Base-by-base conservation (phyloP, 352 stramenopile species). In the Phytophthora hybrid region DNA sequence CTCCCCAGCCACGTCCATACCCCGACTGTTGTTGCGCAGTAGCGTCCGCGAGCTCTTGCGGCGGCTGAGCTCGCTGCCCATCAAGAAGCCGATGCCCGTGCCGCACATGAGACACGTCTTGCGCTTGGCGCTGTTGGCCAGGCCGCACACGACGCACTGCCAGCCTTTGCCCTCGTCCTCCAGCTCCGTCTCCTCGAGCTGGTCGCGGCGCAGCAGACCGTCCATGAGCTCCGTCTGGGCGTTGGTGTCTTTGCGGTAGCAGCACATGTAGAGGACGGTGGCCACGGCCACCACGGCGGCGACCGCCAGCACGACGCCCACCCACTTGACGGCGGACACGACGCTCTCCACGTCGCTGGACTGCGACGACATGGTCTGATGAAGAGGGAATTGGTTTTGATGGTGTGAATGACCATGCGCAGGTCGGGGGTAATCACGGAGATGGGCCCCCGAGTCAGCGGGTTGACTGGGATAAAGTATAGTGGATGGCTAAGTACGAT, bases 111-210 rank as follows among this genome's bases (percentile, higher is more conserved):
- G 73, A 54, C 86, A 93, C 21, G 66, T 71, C 29, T 77, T 86
- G 57, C 76, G 76, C 16, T 57, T 68, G 19, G 73, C 26, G 29
- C 58, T 69, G 72, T 93, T 93, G 13, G 78, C 80, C 69, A 90
- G 79, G 31, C 83, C 84, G 46, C 86, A 93, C 23, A 93, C 83
- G 39, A 93, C 77, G 80, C 86, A 93, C 69, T 92, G 83, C 86
- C 86, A 93, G 31, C 78, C 74, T 37, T 83, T 74, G 21, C 79
- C 79, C n/a, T 87, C 84, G 47, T 81, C 78, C 56, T 87, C 83
- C 19, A 88, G 73, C 58, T 81, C 65, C 65, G 80, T 89, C 65
- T 78, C 71, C 47, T 89, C 83, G 19, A 93, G 71, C 44, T 93
- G 77, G 66, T 93, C 85, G 49, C 85, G 80, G 8, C 85, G 83